Conservation (phyloP, 495 filamentous ascomycete species). For the Friedmanniomyces simplex region DNA sequence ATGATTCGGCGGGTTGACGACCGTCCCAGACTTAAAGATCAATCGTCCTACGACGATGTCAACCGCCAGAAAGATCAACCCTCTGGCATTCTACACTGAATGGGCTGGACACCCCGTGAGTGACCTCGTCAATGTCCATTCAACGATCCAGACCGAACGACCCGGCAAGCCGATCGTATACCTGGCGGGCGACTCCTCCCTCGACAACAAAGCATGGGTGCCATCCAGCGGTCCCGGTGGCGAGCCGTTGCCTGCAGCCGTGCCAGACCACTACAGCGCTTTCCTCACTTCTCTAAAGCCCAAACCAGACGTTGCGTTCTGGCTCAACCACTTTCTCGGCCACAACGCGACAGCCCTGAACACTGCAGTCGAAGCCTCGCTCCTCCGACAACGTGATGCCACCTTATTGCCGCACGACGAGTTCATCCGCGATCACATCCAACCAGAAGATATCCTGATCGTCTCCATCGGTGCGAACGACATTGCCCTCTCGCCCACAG, state of each 20-base stretch:
- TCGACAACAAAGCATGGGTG: conserved; percentile 32
- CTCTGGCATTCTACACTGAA: conserved; percentile 24
- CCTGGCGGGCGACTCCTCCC: conserved; percentile 30
- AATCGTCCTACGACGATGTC: too few relatives aligned
- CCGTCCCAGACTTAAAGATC: too few relatives aligned
- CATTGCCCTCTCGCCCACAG: conserved; percentile 23
- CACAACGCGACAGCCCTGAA: conserved; percentile 25
- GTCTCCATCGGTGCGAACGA: conserved; percentile 32
- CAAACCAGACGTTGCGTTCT: conserved; percentile 29
- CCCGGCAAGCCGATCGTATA: conserved; percentile 25
- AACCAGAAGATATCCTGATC: conserved; percentile 23
- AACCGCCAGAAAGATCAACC: conserved; percentile 18
- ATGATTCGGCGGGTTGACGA: too few relatives aligned
- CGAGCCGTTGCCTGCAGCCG: conserved; percentile 11
- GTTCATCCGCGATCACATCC: conserved; percentile 28
- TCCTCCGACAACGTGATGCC: conserved; percentile 21
- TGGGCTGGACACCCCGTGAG: conserved; percentile 28
- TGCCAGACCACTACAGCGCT: conserved; percentile 23
- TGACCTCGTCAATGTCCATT: conserved; percentile 18
- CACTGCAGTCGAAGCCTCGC: conserved; percentile 24
- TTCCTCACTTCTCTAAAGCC: conserved; percentile 18
- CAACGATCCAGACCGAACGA: not conserved
- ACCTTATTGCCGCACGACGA: conserved; percentile 25
- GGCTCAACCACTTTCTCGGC: conserved; percentile 27
- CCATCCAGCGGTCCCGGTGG: conserved; percentile 18